Base-by-base conservation (phyloP, 148 eudicot genomes). In the Chenopodium formosanum region DNA sequence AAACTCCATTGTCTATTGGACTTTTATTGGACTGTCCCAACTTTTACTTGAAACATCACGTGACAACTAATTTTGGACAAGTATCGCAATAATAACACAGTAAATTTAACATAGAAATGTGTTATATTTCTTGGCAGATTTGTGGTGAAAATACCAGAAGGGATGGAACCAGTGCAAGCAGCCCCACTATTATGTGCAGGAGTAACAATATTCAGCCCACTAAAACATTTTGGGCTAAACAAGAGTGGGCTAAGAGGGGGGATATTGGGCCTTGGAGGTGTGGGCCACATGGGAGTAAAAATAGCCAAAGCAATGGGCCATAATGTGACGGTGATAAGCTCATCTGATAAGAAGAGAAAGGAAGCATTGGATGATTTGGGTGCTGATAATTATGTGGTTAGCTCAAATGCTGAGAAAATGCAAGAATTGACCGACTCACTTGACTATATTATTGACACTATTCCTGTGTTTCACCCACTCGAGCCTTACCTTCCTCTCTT, bases 281-380 rank as follows among this genome's bases (percentile, higher is more conserved):
- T 96, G 60, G 98, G 99, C 34, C 99, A 96, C 74, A 94, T 95
- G 99, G 99, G 99, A 7, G 99, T 95, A 20, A 90, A 90, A 74
- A 90, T 95, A 58, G 99, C 97, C 7, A 95, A 95, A 82, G 97
- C 97, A 14, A 92, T 95, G 98, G 98, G 97, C 34, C 98, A 95
- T 58, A 91, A 95, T 75, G 97, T 94, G 58, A 88, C 93, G 1
- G 99, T 95, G 14, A 89, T 95, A 40, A 93, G 97, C 88, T 95
- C 99, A 1, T 95, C 99, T 0, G 90, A 91, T 1, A 92, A 88
- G 91, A 96, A 96, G 84, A 88, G 78, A 80, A 90, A 14, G 1
- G 99, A 96, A 88, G 99, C 99, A 1, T 13, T 96, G 73, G 97
- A 91, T 2, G 88, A 92, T 53, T 86, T 96, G 12, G 93, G 97